Conservation (phyloP, 129 eudicot species). For the Rutidosis leptorrhynchoides region DNA sequence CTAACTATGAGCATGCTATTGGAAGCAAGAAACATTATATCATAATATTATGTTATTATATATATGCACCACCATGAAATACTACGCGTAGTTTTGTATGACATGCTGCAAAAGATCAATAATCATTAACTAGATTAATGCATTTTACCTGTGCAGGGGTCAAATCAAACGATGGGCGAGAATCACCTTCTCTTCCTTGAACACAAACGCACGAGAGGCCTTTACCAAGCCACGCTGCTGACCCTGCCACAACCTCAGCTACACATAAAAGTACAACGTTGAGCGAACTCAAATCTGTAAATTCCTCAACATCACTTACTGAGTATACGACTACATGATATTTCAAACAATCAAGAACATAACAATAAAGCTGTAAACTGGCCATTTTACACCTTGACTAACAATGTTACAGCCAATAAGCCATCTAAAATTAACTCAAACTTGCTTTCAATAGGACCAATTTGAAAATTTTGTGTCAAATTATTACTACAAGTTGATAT, state of each 20-base stretch:
- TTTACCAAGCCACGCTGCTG: conserved; percentile 98
- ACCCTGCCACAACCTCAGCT: conserved; percentile 97
- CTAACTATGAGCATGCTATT: background rate
- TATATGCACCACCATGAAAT: background rate
- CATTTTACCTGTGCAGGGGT: conserved; percentile 73
- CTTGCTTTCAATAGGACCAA: no score
- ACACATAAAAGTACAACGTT: conserved; percentile 32
- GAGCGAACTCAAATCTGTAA: conserved; percentile 11
- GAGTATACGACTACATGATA: background rate
- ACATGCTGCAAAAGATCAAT: background rate
- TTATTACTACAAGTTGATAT: no score
- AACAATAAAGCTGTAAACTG: background rate
- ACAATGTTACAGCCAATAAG: background rate
- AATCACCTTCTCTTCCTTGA: conserved; percentile 84
- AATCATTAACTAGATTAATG: background rate
- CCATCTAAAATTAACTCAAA: background rate
- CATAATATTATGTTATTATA: background rate
- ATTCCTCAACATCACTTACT: background rate
- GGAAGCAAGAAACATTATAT: background rate
- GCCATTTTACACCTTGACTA: background rate
- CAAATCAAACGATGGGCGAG: conserved; percentile 89
- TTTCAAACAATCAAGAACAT: background rate
- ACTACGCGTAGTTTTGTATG: background rate
- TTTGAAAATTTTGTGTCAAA: no score
- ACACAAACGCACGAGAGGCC: conserved; percentile 99